Percentiles rank a stretch among this genome's conserved stretches.
These are phyloP conservation scores for Penicillium ochrochloron DNA, from an alignment of 495 filamentous ascomycete genomes.

Conservation along the genomic window DNA sequence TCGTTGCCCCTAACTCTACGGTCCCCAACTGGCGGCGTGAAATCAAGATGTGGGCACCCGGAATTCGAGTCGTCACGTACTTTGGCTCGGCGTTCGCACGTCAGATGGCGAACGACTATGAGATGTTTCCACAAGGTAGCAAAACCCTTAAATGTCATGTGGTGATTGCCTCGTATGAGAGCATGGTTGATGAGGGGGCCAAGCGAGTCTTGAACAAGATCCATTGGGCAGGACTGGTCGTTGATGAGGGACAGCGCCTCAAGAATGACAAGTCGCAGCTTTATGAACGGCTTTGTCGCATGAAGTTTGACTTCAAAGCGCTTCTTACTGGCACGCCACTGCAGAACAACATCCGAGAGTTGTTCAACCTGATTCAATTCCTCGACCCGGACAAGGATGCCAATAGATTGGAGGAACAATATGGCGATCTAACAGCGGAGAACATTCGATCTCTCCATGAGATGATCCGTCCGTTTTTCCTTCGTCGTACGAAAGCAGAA, in stretches of 20 bases:
- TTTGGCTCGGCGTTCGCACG: slow-evolving; percentile 76
- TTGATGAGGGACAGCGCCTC: slow-evolving; percentile 94
- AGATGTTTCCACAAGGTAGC: slow-evolving; percentile 74
- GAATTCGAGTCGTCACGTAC: slow-evolving; percentile 85
- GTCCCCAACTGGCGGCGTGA: slow-evolving; percentile 97
- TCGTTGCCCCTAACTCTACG: slow-evolving; percentile 93
- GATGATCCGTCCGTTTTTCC: slow-evolving; percentile 81
- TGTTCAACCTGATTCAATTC: slow-evolving; percentile 96
- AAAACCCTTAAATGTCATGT: slow-evolving; percentile 79
- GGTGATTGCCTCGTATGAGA: slow-evolving; percentile 93
- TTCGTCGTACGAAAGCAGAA: slow-evolving; percentile 84
- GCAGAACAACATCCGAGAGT: slow-evolving; percentile 91
- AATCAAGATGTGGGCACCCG: slow-evolving; percentile 91
- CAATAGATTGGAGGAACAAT: slow-evolving; percentile 72
- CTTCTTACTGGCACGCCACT: slow-evolving; percentile 89
- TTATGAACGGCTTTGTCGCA: slow-evolving; percentile 69
- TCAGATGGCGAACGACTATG: slow-evolving; percentile 70
- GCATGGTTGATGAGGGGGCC: slow-evolving; percentile 70
- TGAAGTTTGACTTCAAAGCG: slow-evolving; percentile 79
- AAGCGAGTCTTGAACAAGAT: slow-evolving; percentile 64
- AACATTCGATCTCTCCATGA: slow-evolving; percentile 81
- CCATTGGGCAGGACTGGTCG: slow-evolving; percentile 85
- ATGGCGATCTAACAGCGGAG: slow-evolving; percentile 72
- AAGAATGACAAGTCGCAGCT: slow-evolving; percentile 90
- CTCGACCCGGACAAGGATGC: slow-evolving; percentile 74